Evolutionary conservation across 2,329 filamentous ascomycete genomes (phyloP), one percentile per base, ranked within the genome.

Genomic region (Aspergillus brasiliensis): DNA sequence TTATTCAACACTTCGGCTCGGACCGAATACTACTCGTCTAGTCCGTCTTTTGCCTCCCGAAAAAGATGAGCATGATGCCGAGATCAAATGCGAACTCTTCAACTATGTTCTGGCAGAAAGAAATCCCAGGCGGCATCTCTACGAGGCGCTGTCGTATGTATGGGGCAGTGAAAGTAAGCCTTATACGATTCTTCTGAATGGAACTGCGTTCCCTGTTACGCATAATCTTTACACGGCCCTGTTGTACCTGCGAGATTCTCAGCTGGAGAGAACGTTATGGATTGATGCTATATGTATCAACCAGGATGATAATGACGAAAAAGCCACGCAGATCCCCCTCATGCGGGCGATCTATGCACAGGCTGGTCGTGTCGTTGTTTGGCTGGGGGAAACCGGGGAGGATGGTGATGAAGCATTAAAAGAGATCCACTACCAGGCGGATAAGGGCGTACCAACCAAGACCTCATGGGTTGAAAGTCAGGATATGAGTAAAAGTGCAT

Each of bases 251-350:
- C 57, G 40, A 47, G 42, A 54, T 17, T 10, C n/a, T 13, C 27
- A 47, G n/a, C 40, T 58, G 4, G 27, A 38, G n/a, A 10, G 49
- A 10, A 31, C 21, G 11, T 25, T 65, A 13, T 69, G 67, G 66
- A 46, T 63, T 4, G 65, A 69, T 52, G 60, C 66, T 10, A n/a
- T 68, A 3, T 69, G 67, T 55, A 69, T 70, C 10, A 60, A 67
- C 40, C 68, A 70, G 47, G 25, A 56, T 37, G 61, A 68, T 49
- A 37, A 49, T 11, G 28, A 55, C 2, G 68, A 70, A 47, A 70
- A 66, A 46, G 51, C 21, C 31, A n/a, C 51, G 1, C 68, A 71
- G 52, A 59, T 71, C 49, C 58, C 53, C 25, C 49, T 63, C 11
- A 71, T 71, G 67, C 23, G 57, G 4, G 37, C 34, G 13, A 65